A percentile compares a stretch with the other conserved stretches of the same genome.
Evolutionary conservation across 1,284 basidiomycete genomes (phyloP).

Genomic region (Papiliotrema flavescens): DNA sequence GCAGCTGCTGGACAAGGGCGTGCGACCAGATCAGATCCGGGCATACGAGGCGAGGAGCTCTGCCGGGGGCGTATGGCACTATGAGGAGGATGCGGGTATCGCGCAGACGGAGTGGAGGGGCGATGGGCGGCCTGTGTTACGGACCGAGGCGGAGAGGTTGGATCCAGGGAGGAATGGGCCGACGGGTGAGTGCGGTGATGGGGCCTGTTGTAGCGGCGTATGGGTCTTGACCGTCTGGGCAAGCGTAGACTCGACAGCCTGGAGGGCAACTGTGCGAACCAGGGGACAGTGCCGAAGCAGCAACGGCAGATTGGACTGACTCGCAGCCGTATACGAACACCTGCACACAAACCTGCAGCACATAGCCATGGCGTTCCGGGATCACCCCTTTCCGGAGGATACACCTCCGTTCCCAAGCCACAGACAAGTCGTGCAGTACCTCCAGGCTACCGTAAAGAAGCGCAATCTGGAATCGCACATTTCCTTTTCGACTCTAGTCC

Average conservation of each 20-base stretch:
- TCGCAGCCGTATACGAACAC: constrained; percentile 7
- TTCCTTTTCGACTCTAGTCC: constrained; percentile 11
- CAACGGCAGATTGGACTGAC: background rate
- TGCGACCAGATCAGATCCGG: constrained; percentile 2
- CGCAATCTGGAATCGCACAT: background rate
- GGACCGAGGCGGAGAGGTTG: constrained; percentile 7
- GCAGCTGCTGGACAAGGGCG: constrained; percentile 36
- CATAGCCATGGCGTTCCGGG: constrained; percentile 19
- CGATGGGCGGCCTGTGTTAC: constrained; percentile 8
- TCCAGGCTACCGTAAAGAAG: constrained; percentile 10
- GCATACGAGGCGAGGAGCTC: constrained; percentile 16
- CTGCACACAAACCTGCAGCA: background rate
- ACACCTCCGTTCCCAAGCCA: constrained; percentile 19
- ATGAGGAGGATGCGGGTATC: constrained; percentile 13
- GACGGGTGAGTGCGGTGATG: constrained; percentile 9
- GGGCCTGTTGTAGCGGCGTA: too few relatives aligned
- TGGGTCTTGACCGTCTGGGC: too few relatives aligned
- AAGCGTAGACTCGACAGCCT: too few relatives aligned
- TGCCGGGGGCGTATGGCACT: constrained; percentile 27
- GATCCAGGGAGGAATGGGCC: constrained; percentile 11
- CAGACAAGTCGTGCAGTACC: constrained; percentile 13
- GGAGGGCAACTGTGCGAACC: too few relatives aligned
- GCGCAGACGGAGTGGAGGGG: constrained; percentile 11
- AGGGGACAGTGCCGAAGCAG: too few relatives aligned
- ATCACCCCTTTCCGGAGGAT: constrained; percentile 14